These are phyloP conservation scores for Paxillus involutus DNA, from an alignment of 768 basidiomycete genomes.

Conservation along the genomic window DNA sequence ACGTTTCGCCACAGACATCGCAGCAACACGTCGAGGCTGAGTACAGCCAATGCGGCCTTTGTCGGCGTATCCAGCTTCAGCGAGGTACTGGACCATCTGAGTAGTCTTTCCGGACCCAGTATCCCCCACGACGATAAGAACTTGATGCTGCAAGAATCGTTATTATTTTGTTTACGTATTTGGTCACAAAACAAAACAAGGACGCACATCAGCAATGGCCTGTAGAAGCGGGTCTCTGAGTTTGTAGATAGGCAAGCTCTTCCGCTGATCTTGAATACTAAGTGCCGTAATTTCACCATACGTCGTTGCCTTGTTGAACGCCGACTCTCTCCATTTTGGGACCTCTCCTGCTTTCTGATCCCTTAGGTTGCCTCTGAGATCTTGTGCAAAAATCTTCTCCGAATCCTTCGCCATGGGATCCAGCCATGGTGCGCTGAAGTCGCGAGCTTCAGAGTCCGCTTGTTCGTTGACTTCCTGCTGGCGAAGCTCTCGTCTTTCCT, in stretches of 20 bases:
- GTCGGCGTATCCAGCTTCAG: slow-evolving; percentile 92
- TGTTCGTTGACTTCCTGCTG: slow-evolving; percentile 94
- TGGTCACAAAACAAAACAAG: not conserved
- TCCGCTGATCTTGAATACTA: slow-evolving; percentile 92
- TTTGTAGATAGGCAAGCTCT: slow-evolving; percentile 91
- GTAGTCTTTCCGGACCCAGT: slow-evolving; percentile 99
- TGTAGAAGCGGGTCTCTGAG: slow-evolving; percentile 86
- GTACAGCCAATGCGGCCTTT: slow-evolving; percentile 93
- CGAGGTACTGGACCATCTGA: slow-evolving; percentile 98
- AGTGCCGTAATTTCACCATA: slow-evolving; percentile 90
- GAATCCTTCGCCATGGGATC: slow-evolving; percentile 93
- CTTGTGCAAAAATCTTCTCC: slow-evolving; percentile 91
- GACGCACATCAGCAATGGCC: slow-evolving; percentile 85
- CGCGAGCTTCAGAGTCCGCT: slow-evolving; percentile 90
- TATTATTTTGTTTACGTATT: slow-evolving; percentile 4
- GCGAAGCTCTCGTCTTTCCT: slow-evolving; percentile 91
- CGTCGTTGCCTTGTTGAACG: slow-evolving; percentile 94
- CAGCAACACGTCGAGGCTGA: slow-evolving; percentile 98
- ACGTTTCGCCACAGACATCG: slow-evolving; percentile 98
- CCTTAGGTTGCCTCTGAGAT: slow-evolving; percentile 76
- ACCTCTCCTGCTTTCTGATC: slow-evolving; percentile 82
- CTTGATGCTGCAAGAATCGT: slow-evolving; percentile 56
- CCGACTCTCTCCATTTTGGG: slow-evolving; percentile 88
- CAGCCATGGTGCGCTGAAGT: slow-evolving; percentile 95
- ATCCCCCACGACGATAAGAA: slow-evolving; percentile 97